Base-by-base conservation (phyloP, 441 rosid genomes). In the Euphorbia celastroides region DNA sequence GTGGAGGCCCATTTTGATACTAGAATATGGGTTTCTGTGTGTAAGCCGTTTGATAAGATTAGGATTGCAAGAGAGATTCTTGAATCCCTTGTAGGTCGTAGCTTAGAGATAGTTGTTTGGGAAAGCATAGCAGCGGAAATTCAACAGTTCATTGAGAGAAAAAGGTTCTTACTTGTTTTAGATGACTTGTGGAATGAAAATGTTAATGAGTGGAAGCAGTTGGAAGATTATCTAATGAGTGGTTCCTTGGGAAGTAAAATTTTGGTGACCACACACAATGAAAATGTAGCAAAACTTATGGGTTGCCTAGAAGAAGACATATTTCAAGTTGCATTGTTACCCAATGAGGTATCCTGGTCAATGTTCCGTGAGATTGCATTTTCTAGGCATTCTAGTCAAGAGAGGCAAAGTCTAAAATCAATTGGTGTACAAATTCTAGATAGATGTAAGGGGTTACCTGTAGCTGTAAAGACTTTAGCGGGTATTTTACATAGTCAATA, bases 381-480 rank as follows among this genome's bases (percentile, higher is more conserved):
- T 16, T 10, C 10, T 54, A 12, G 28, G n/a, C 16, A 5, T 2
- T 7, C 14, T 12, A 26, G 7, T 7, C 1, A 25, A 20, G 28
- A 26, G 34, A 3, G 22, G 20, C 17, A 44, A 16, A 10, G 17
- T 57, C 13, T 57, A 57, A 38, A 28, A 16, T 20, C 28, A 16
- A 57, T 57, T 57, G 61, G 61, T 16, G 30, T 32, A 14, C 1
- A 5, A 57, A 57, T 57, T 28, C 38, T n/a, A 5, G 20, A 2
- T 1, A 57, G n/a, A 23, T 57, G 61, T n/a, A 57, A 57, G 41
- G 61, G 61, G 5, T 28, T 57, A 11, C 61, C 61, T 28, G 19
- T 57, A 12, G 38, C 61, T 57, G 41, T 28, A 27, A 57, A 30
- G 20, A 57, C 20, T 5, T 27, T 57, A 28, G 41, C 10, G 30